A percentile compares a stretch with the other conserved stretches of the same genome.
These are phyloP conservation scores for Kodamaea restingae DNA, from an alignment of 805 yeast genomes.

Conservation along the genomic window DNA sequence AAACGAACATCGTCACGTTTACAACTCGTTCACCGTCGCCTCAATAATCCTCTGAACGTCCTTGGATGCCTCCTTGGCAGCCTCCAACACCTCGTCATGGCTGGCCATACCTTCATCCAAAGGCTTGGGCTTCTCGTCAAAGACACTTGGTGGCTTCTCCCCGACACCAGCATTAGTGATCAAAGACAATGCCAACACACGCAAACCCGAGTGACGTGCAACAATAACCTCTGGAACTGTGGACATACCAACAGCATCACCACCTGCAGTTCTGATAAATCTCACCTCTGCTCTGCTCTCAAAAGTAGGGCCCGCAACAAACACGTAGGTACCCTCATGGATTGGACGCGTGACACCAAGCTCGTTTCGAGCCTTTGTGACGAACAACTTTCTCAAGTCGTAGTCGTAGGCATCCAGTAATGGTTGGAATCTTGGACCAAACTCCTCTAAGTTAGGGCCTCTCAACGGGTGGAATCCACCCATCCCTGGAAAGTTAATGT, in stretches of 20 bases:
- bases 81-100: constrained; percentile 87
- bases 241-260: constrained; percentile 96
- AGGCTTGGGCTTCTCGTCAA: constrained; percentile 49
- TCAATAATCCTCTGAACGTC: constrained; percentile 74
- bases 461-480: constrained; percentile 83
- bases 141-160: constrained; percentile 63
- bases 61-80: constrained; percentile 72
- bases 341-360: constrained; percentile 53
- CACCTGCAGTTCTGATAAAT: constrained; percentile 66
- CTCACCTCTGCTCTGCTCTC: constrained; percentile 93
- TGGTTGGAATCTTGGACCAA: constrained; percentile 87
- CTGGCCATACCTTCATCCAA: constrained; percentile 76
- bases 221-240: constrained; percentile 95
- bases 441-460: constrained; percentile 76
- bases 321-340: constrained; percentile 84
- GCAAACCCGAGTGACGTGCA: constrained; percentile 84
- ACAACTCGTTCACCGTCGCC: constrained; percentile 50
- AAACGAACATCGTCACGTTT: too few species aligned
- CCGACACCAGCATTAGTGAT: constrained; percentile 81
- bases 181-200: constrained; percentile 78
- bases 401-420: constrained; percentile 86
- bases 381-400: constrained; percentile 59
- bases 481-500: constrained; percentile 85
- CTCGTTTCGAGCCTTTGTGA: constrained; percentile 45
- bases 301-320: constrained; percentile 90